Evolutionary conservation across 1,284 basidiomycete genomes (phyloP).

Genomic region (Athelia sp.): DNA sequence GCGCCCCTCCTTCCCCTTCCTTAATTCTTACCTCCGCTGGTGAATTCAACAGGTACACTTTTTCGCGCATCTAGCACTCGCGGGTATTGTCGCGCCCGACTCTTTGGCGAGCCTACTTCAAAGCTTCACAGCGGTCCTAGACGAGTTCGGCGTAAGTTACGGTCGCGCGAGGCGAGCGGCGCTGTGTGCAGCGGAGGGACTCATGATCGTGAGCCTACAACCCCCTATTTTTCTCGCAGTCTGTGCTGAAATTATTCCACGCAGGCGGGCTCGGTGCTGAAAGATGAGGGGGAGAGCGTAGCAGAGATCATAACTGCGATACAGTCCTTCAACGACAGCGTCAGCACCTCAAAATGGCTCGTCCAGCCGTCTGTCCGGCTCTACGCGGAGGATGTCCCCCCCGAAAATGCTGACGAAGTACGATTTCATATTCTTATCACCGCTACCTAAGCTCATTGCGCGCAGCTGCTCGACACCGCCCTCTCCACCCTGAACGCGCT

Average conservation of each 20-base stretch:
- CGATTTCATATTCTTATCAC: background rate
- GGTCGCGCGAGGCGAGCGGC: constrained; percentile 82
- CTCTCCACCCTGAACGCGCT: constrained; percentile 50
- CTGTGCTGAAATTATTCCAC: constrained; percentile 6
- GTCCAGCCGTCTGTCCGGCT: constrained; percentile 54
- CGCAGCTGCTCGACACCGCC: constrained; percentile 61
- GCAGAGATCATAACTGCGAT: constrained; percentile 63
- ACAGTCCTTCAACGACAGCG: constrained; percentile 60
- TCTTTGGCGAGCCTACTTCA: constrained; percentile 77
- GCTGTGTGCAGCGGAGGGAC: constrained; percentile 82
- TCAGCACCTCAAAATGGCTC: constrained; percentile 50
- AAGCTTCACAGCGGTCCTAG: constrained; percentile 80
- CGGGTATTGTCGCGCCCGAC: constrained; percentile 67
- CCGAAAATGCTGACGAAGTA: constrained; percentile 60
- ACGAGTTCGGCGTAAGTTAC: constrained; percentile 88
- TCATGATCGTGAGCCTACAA: constrained; percentile 65
- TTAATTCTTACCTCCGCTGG: constrained; percentile 6
- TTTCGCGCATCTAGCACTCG: constrained; percentile 80
- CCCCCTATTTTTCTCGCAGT: background rate
- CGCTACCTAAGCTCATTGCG: constrained; percentile 3
- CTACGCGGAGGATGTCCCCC: constrained; percentile 33
- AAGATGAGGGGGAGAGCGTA: constrained; percentile 45
- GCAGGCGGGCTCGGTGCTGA: constrained; percentile 58
- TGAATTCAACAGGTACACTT: constrained; percentile 77
- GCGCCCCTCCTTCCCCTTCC: background rate